These are phyloP conservation scores for Pterocarpus santalinus DNA, from an alignment of 306 rosid species.

Conservation along the genomic window DNA sequence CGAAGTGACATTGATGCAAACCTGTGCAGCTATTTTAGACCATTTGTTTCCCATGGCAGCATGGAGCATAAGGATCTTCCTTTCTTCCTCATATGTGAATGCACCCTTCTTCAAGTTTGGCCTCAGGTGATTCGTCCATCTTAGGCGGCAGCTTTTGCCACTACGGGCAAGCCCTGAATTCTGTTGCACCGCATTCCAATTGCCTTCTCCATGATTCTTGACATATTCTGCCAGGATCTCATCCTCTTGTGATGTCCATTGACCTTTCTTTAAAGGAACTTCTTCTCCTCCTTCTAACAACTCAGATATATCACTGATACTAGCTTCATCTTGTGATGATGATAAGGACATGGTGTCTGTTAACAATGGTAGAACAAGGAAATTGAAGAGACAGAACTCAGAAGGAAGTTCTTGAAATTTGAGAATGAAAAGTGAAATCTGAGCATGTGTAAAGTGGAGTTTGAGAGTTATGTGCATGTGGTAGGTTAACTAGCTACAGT, in stretches of 20 bases:
- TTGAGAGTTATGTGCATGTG: too few species aligned
- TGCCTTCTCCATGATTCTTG: constrained; percentile 68
- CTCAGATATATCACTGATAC: constrained; percentile 23
- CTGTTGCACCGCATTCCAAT: constrained; percentile 79
- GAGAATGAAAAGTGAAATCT: too few species aligned
- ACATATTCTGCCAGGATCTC: constrained; percentile 66
- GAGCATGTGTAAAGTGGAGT: too few species aligned
- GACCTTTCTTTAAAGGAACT: constrained; percentile 69
- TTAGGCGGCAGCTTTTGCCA: constrained; percentile 83
- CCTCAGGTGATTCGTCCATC: constrained; percentile 83
- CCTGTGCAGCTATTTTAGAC: constrained; percentile 73
- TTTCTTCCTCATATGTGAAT: constrained; percentile 62
- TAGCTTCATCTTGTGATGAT: neutral
- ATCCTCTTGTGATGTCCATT: constrained; percentile 83
- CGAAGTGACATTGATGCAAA: neutral
- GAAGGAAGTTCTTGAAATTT: too few species aligned
- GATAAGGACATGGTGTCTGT: neutral
- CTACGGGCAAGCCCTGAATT: constrained; percentile 73
- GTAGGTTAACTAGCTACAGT: too few species aligned
- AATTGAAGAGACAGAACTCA: too few species aligned
- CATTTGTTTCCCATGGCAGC: constrained; percentile 76
- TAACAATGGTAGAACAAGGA: too few species aligned
- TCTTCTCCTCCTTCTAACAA: constrained; percentile 31
- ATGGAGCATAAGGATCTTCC: constrained; percentile 58
- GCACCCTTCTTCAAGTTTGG: constrained; percentile 73